Conservation (phyloP, 2,329 filamentous ascomycete genomes). For the Thermoascus crustaceus region DNA sequence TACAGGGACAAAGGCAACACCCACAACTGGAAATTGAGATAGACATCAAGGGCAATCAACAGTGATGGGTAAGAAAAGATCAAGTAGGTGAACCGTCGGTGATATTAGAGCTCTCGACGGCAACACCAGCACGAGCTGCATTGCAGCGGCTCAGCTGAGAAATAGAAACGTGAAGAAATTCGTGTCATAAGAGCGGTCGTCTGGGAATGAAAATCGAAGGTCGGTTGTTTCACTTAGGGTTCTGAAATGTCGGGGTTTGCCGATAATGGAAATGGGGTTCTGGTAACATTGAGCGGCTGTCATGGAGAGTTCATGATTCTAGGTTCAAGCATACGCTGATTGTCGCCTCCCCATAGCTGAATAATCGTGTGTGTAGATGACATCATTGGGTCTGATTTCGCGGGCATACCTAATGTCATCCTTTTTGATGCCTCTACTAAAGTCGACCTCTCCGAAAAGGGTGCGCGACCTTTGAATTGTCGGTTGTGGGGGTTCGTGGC, state of each 20-base stretch:
- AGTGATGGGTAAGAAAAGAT: neutral
- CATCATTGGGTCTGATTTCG: slow-evolving; percentile 18
- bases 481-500: slow-evolving; percentile 17
- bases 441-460: too few relatives aligned
- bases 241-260: neutral
- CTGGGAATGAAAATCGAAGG: neutral
- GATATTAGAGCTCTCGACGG: neutral
- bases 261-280: neutral
- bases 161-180: neutral
- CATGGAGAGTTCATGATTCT: slow-evolving; percentile 8
- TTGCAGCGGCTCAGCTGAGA: neutral
- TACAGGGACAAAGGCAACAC: too few relatives aligned
- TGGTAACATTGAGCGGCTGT: too few relatives aligned
- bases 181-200: neutral
- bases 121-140: neutral
- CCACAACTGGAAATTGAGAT: neutral
- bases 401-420: slow-evolving; percentile 23
- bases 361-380: slow-evolving; percentile 13
- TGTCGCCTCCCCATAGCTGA: slow-evolving; percentile 18
- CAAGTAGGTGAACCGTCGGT: neutral
- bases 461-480: slow-evolving; percentile 15
- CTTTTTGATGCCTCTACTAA: slow-evolving; percentile 14
- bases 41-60: neutral
- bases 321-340: slow-evolving; percentile 14
- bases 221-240: too few relatives aligned